Conservation (phyloP, 116 monocot species). For the Papilionanthe hybrid region DNA sequence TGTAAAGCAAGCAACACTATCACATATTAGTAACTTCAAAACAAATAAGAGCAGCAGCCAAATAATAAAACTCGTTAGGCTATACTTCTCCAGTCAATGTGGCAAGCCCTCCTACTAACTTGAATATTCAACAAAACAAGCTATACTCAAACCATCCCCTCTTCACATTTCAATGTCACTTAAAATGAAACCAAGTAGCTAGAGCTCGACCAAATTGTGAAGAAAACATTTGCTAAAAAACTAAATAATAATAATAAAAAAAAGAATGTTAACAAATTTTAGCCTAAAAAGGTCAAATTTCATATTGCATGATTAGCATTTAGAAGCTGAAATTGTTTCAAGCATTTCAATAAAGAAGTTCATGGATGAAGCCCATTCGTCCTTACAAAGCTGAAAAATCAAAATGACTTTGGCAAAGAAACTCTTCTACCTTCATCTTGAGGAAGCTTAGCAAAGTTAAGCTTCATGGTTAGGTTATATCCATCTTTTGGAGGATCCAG, state of each 20-base stretch:
- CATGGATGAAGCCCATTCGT: neutral
- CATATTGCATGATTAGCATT: neutral
- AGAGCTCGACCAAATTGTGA: neutral
- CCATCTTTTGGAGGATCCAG: constrained; percentile 98
- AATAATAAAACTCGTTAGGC: neutral
- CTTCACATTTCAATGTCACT: neutral
- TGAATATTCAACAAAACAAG: neutral
- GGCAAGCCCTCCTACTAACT: too few relatives aligned
- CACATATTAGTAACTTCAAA: too few relatives aligned
- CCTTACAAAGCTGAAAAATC: constrained; percentile 25
- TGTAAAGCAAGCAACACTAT: too few relatives aligned
- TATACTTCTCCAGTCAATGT: neutral
- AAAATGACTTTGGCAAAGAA: constrained; percentile 82
- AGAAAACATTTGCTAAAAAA: neutral
- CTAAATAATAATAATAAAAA: neutral
- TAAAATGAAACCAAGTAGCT: neutral
- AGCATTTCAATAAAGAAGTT: neutral
- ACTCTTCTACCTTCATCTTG: constrained; percentile 92
- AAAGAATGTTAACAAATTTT: neutral
- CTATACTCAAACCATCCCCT: neutral
- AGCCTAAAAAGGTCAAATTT: neutral
- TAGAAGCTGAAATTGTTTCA: neutral
- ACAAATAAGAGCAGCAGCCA: too few relatives aligned
- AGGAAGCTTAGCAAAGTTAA: constrained; percentile 78
- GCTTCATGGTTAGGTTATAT: constrained; percentile 94